phyloP scores from a whole-genome alignment of 2,329 filamentous ascomycete species.

The Aspergillus candidus region DNA sequence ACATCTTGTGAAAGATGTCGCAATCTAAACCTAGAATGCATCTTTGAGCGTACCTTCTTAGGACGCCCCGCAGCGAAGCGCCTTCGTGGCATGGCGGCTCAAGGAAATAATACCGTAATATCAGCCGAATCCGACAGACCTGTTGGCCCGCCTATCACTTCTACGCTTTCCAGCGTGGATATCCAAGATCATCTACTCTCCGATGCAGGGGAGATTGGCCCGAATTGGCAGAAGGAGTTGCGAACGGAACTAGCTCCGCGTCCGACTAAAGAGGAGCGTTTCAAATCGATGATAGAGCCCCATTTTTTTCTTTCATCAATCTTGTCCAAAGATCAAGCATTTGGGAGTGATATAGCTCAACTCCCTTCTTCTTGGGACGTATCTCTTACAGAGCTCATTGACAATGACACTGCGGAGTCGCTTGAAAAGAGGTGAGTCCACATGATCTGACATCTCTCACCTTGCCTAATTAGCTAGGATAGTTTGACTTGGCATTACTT shows the following conservation, averaged over 20 bases:
- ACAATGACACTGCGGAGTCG: neutral
- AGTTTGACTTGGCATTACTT: conserved; percentile 14
- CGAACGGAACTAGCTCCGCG: no score
- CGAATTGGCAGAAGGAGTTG: no score
- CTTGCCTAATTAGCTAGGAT: neutral
- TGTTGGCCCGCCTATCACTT: no score
- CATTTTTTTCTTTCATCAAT: conserved; percentile 7
- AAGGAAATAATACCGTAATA: no score
- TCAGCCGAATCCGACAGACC: no score
- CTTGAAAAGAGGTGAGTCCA: neutral
- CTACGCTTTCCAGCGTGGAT: no score
- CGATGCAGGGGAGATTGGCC: no score
- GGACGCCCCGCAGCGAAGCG: conserved; percentile 10
- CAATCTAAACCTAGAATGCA: conserved; percentile 11
- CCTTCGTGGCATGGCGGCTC: neutral
- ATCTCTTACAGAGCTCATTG: conserved; percentile 3
- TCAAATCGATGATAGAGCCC: conserved; percentile 7
- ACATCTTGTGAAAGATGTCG: conserved; percentile 14
- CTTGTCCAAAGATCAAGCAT: conserved; percentile 6
- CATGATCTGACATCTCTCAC: neutral
- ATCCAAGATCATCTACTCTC: no score
- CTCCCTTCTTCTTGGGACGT: neutral
- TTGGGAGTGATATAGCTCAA: conserved; percentile 4
- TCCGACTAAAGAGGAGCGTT: conserved; percentile 2
- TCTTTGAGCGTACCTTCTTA: conserved; percentile 11